Percentiles rank a stretch among this genome's conserved stretches.
These are phyloP conservation scores for Bisporella sp. DNA, from an alignment of 2,329 filamentous ascomycete species.

Conservation along the genomic window DNA sequence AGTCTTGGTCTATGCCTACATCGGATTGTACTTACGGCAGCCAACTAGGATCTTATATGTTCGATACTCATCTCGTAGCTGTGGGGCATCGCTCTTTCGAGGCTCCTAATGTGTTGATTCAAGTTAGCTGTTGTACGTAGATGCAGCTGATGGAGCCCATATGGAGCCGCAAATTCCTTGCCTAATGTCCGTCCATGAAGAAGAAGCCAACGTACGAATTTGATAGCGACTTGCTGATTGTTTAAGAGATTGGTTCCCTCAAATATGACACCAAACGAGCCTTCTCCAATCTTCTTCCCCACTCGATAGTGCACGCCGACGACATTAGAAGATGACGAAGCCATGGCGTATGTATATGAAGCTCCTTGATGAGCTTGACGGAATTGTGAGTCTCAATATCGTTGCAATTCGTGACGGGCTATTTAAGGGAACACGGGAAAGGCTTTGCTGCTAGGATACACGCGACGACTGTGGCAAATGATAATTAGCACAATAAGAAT, in stretches of 20 bases:
- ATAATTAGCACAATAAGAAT: too few relatives aligned
- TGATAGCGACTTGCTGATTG: conserved; percentile 98
- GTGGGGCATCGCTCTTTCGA: conserved; percentile 95
- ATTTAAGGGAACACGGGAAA: not conserved
- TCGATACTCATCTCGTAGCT: conserved; percentile 95
- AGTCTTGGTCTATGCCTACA: conserved; percentile 14
- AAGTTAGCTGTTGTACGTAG: not conserved
- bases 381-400: conserved; percentile 13
- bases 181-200: not conserved
- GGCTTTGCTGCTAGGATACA: not conserved
- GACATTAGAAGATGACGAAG: conserved; percentile 64
- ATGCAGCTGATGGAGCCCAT: too few relatives aligned
- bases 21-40: conserved; percentile 69
- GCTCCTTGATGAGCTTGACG: conserved; percentile 14
- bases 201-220: conserved; percentile 66
- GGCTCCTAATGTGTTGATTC: conserved; percentile 60
- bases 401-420: conserved; percentile 3
- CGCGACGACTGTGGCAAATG: conserved; percentile 8
- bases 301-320: conserved; percentile 98
- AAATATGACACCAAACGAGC: conserved; percentile 97
- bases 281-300: conserved; percentile 99
- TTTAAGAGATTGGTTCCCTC: conserved; percentile 98
- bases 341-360: conserved; percentile 19
- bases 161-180: too few relatives aligned
- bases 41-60: conserved; percentile 99